Evolutionary conservation across 73 alveolate species (phyloP), one percentile per base, ranked within the genome.

Genomic region (Symbiodinium pilosum): DNA sequence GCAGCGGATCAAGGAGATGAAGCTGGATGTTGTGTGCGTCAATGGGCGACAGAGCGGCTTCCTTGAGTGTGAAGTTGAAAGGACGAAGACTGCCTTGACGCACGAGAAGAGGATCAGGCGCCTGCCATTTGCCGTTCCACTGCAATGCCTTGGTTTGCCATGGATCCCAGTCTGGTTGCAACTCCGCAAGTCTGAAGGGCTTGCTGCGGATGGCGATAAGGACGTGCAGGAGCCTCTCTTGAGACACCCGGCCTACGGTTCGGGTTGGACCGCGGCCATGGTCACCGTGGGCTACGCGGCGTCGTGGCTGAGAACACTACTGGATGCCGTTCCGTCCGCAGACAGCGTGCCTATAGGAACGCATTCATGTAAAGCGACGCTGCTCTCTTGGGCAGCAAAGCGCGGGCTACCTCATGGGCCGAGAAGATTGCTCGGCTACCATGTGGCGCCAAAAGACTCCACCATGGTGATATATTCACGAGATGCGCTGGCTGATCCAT

Each of bases 11-110:
- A 3, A 42, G 4, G 44, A 21, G 9, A 43, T 84, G 77, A 44
- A 30, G 34, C 32, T 84, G 34, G 93, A 84, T 30, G 44, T n/a
- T 0, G 7, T 84, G 69, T 32, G 2, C 1, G 51, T 30, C 12
- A 36, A 84, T 28, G 77, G 56, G 1, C 3, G 14, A 24, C 8
- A 21, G 56, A 26, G 3, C 47, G 93, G 93, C 32, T 84, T 84
- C 59, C 56, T 84, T 41, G 93, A 84, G 75, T 84, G 93, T 30
- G 3, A 42, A 30, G 93, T 75, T 4, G 93, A 43, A 7, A 84
- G 47, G 59, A 84, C 93, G 34, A 42, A 26, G 28, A 21, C 47
- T 32, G n/a, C n/a, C n/a, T n/a, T n/a, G n/a, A 84, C 93, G 12
- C 75, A 43, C 16, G 93, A 84, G 32, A 12, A 64, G 47, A 84